These are phyloP conservation scores for Aaosphaeria arxii DNA, from an alignment of 2,329 filamentous ascomycete species.

Conservation along the genomic window DNA sequence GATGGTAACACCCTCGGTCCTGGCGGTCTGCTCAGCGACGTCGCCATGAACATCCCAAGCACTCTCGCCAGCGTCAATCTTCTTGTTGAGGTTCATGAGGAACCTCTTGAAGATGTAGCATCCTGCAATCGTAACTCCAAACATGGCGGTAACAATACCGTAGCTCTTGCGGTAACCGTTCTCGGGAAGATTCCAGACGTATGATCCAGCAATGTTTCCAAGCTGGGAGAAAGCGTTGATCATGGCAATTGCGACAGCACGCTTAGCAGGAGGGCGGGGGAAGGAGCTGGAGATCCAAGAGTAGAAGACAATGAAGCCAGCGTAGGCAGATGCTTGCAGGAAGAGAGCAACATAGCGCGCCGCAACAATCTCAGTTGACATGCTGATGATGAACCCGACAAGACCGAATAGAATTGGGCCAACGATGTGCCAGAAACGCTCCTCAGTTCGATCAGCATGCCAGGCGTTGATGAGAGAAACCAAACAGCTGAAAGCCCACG, in stretches of 20 bases:
- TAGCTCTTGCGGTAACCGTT: conserved; percentile 64
- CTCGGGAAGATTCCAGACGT: conserved; percentile 60
- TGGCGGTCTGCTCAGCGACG: conserved; percentile 27
- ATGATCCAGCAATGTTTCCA: conserved; percentile 52
- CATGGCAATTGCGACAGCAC: conserved; percentile 59
- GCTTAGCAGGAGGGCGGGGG: conserved; percentile 59
- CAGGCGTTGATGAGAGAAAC: conserved; percentile 50
- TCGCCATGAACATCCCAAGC: conserved; percentile 27
- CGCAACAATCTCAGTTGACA: conserved; percentile 27
- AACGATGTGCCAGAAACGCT: conserved; percentile 53
- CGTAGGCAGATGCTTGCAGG: conserved; percentile 39
- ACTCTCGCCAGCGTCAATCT: conserved; percentile 26
- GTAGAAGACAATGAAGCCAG: conserved; percentile 38
- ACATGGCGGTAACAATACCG: conserved; percentile 64
- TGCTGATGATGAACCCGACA: conserved; percentile 41
- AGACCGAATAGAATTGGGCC: conserved; percentile 42
- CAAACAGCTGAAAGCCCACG: conserved; percentile 48
- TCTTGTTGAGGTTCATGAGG: conserved; percentile 26
- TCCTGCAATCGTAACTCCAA: conserved; percentile 56
- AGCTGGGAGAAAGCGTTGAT: conserved; percentile 51
- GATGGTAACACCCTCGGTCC: conserved; percentile 22
- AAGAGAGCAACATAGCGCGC: conserved; percentile 33
- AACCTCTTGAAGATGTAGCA: conserved; percentile 38
- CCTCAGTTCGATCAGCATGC: conserved; percentile 50
- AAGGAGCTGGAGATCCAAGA: conserved; percentile 34